Conservation (phyloP, 352 stramenopile species). For the Pythium aristosporum region DNA sequence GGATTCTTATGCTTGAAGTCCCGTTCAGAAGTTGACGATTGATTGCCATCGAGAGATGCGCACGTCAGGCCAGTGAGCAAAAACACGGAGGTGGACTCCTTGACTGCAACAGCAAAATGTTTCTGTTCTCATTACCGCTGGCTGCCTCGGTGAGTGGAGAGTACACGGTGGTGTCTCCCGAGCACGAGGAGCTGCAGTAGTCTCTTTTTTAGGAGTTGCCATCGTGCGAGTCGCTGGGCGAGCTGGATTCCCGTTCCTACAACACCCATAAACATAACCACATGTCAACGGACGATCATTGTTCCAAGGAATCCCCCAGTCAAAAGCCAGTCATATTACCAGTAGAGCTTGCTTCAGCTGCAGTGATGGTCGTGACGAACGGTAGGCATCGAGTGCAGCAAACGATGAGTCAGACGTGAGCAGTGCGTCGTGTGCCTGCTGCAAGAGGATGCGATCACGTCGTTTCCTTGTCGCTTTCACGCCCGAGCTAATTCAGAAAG, state of each 20-base stretch:
- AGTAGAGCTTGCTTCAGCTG: constrained; percentile 3
- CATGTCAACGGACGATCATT: not conserved
- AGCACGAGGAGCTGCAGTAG: not conserved
- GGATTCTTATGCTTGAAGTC: not conserved
- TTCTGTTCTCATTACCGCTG: too few species aligned
- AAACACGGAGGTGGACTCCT: too few species aligned
- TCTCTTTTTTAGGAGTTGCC: not conserved
- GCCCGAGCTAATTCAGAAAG: not conserved
- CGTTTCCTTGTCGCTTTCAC: constrained; percentile 4
- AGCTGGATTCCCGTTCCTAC: not conserved
- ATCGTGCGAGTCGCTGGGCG: not conserved
- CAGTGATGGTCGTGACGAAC: not conserved
- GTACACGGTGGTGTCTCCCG: not conserved
- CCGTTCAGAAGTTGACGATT: too few species aligned
- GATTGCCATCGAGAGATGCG: too few species aligned
- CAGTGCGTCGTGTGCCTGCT: not conserved
- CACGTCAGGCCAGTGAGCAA: too few species aligned
- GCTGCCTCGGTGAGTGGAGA: not conserved
- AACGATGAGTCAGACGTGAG: constrained; percentile 1
- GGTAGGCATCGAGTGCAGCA: not conserved
- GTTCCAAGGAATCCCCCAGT: not conserved
- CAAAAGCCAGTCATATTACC: not conserved
- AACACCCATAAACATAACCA: not conserved
- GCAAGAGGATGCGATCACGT: not conserved
- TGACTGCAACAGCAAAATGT: too few species aligned